Evolutionary conservation across 2,329 filamentous ascomycete species (phyloP).

Genomic region (Metarhizium humberi): DNA sequence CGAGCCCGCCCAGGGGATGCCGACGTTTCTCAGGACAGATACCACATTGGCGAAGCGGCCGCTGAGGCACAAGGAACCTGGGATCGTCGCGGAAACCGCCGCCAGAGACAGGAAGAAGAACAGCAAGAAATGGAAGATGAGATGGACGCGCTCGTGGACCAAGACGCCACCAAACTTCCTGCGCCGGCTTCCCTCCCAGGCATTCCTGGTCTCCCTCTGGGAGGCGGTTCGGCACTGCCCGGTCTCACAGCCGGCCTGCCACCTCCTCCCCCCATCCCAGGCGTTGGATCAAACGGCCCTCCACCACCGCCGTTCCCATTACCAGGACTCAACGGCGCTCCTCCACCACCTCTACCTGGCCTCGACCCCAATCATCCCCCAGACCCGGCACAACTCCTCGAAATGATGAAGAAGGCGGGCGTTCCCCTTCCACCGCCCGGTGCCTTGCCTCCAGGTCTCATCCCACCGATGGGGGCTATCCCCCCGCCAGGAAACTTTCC

Average conservation of each 20-base stretch:
- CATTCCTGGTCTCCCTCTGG: slow-evolving; percentile 50
- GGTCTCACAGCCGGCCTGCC: slow-evolving; percentile 34
- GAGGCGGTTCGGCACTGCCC: slow-evolving; percentile 24
- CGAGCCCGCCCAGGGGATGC: slow-evolving; percentile 79
- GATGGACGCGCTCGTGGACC: slow-evolving; percentile 83
- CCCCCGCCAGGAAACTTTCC: slow-evolving; percentile 26
- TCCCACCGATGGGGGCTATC: slow-evolving; percentile 6
- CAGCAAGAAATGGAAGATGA: slow-evolving; percentile 92
- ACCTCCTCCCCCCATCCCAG: slow-evolving; percentile 36
- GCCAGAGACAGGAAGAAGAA: slow-evolving; percentile 81
- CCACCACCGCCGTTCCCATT: slow-evolving; percentile 46
- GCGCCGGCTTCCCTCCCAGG: slow-evolving; percentile 41
- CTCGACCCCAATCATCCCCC: slow-evolving; percentile 51
- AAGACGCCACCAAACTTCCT: slow-evolving; percentile 55
- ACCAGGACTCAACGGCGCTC: slow-evolving; percentile 36
- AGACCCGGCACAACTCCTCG: slow-evolving; percentile 50
- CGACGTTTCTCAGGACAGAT: slow-evolving; percentile 80
- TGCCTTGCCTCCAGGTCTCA: slow-evolving; percentile 32
- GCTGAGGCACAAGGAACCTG: slow-evolving; percentile 94
- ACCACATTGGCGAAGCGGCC: slow-evolving; percentile 88
- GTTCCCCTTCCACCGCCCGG: slow-evolving; percentile 49
- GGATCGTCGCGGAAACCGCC: slow-evolving; percentile 68
- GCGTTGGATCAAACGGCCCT: slow-evolving; percentile 28
- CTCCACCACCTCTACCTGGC: slow-evolving; percentile 42
- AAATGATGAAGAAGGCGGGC: slow-evolving; percentile 57